Evolutionary conservation across 2,329 filamentous ascomycete species (phyloP).

Genomic region (Beauveria australis): DNA sequence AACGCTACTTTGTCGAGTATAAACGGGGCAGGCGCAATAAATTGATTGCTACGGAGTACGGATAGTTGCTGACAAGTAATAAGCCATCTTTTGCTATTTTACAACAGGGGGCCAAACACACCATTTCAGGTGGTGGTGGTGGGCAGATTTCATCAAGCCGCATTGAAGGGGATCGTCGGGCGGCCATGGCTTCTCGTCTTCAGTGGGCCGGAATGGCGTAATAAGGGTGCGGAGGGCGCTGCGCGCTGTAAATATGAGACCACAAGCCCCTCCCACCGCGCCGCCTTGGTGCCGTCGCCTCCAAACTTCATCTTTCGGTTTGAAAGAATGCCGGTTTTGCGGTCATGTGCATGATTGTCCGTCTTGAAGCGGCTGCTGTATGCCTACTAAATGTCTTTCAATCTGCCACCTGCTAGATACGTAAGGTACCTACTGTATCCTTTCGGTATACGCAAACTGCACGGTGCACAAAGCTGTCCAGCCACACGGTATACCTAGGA

Average conservation of each 20-base stretch:
- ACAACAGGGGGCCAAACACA: no score
- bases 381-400: neutral
- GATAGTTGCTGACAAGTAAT: neutral
- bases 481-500: no score
- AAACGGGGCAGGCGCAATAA: no score
- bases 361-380: neutral
- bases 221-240: neutral
- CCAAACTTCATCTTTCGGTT: neutral
- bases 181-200: neutral
- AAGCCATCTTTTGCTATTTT: neutral
- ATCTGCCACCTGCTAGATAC: neutral
- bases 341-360: neutral
- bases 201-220: constrained; percentile 1
- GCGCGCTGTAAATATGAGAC: neutral
- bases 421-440: no score
- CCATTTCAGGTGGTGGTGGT: neutral
- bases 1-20: neutral
- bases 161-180: neutral
- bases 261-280: neutral
- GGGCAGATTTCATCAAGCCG: neutral
- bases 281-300: neutral
- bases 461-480: neutral
- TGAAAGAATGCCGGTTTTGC: neutral
- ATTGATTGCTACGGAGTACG: no score
- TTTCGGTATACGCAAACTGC: neutral